phyloP scores from a whole-genome alignment of 208 protist genomes.

The Zelonia costaricensis region DNA sequence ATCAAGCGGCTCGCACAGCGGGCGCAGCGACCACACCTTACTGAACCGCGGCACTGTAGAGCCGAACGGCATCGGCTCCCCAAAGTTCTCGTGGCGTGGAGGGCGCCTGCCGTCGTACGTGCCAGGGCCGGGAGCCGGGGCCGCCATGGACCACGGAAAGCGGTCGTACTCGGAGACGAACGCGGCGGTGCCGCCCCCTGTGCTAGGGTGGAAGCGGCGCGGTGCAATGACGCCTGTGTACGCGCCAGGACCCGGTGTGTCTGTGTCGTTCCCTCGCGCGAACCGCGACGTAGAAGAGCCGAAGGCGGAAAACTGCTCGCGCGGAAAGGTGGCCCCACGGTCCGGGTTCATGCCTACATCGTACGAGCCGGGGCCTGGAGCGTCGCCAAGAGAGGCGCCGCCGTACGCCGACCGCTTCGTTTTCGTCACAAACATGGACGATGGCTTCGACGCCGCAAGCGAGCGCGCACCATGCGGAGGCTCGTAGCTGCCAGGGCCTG shows the following conservation, averaged over 20 bases:
- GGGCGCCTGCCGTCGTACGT: constrained; percentile 42
- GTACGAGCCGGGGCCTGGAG: constrained; percentile 81
- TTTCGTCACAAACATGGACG: constrained; percentile 82
- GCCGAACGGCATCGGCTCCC: constrained; percentile 59
- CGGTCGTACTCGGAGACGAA: constrained; percentile 61
- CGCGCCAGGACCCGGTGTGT: constrained; percentile 62
- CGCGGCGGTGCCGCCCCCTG: constrained; percentile 36
- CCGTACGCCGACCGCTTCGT: constrained; percentile 35
- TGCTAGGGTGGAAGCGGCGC: constrained; percentile 35
- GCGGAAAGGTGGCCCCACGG: neutral
- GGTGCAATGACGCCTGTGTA: constrained; percentile 81
- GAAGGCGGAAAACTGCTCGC: constrained; percentile 62
- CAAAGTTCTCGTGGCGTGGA: constrained; percentile 39
- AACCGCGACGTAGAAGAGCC: constrained; percentile 62
- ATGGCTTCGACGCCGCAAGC: constrained; percentile 62
- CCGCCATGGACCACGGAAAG: constrained; percentile 25
- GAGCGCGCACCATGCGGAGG: constrained; percentile 12
- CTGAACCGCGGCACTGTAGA: constrained; percentile 67
- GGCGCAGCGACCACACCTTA: constrained; percentile 17
- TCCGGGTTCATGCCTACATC: constrained; percentile 20
- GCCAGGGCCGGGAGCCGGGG: constrained; percentile 57
- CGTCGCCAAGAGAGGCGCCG: constrained; percentile 17
- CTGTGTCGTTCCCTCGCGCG: constrained; percentile 8
- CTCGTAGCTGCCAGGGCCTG: constrained; percentile 82
- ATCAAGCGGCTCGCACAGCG: constrained; percentile 12